phyloP scores from a whole-genome alignment of 2,329 filamentous ascomycete genomes.

The Paecilomyces niveus region DNA sequence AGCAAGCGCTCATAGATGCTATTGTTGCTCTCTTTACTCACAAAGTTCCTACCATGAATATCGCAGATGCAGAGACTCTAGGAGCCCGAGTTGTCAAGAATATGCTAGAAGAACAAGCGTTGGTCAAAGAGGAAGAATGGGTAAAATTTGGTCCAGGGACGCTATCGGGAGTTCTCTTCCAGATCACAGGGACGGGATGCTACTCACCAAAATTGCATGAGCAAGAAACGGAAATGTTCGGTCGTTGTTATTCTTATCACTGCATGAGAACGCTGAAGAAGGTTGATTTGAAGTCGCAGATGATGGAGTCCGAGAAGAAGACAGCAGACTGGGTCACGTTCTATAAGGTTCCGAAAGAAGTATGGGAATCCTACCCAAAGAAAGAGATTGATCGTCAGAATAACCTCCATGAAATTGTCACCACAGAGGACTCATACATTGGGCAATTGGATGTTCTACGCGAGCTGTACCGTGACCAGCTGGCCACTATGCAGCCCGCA shows the following conservation, averaged over 20 bases:
- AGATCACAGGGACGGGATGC: constrained; percentile 84
- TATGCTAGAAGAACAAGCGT: constrained; percentile 70
- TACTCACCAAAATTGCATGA: constrained; percentile 79
- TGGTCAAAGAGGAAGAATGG: constrained; percentile 93
- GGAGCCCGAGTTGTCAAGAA: constrained; percentile 68
- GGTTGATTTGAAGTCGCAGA: constrained; percentile 73
- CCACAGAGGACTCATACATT: constrained; percentile 86
- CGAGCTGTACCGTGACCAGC: constrained; percentile 74
- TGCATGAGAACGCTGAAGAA: constrained; percentile 93
- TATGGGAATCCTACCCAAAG: constrained; percentile 62
- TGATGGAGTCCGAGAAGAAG: constrained; percentile 60
- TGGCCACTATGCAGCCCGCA: constrained; percentile 64
- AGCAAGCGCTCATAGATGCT: constrained; percentile 78
- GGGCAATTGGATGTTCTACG: constrained; percentile 80
- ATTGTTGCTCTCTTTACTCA: constrained; percentile 83
- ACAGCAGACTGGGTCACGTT: constrained; percentile 83
- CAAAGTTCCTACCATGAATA: constrained; percentile 98
- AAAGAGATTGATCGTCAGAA: constrained; percentile 94
- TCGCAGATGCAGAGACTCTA: constrained; percentile 86
- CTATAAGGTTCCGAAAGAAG: constrained; percentile 74
- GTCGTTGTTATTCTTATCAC: constrained; percentile 86
- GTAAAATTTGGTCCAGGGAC: constrained; percentile 78
- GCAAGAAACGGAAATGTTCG: constrained; percentile 51
- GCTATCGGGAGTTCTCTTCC: constrained; percentile 86
- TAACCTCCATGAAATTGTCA: constrained; percentile 89